Base-by-base conservation (phyloP, 495 filamentous ascomycete genomes). In the Xylaria intraflava region DNA sequence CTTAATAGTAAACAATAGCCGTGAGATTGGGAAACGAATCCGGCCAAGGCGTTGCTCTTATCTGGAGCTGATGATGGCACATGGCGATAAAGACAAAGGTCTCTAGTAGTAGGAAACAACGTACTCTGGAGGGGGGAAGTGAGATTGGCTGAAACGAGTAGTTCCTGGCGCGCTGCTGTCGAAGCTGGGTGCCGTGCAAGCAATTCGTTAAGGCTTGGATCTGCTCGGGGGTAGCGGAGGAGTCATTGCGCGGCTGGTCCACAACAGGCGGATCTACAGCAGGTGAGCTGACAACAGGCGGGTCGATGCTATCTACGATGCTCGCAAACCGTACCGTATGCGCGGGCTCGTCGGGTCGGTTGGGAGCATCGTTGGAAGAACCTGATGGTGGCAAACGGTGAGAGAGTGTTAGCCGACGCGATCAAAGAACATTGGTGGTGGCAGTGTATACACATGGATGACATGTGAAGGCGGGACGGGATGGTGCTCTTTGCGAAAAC, bases 141-240 rank as follows among this genome's bases (percentile, higher is more conserved):
- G 90, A 95, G 38, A 94, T 79, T 22, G 90, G 84, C 59, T 95
- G 90, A 66, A 90, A 95, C 5, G 82, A 82, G 66, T 88, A 95
- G 60, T 89, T 86, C 56, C 83, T 86, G 70, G 91, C 81, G n/a
- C 90, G 83, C 24, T 81, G 78, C 61, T 87, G 83, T 67, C 95
- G 90, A 53, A 93, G 74, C 62, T 84, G 81, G 17, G 86, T 79
- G 53, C 81, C 80, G 56, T 88, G 84, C 43, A 95, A 68, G 41
- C 78, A 82, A 52, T 81, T 76, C n/a, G 87, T 82, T 35, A 95
- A 69, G 60, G 82, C 84, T 43, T 83, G 80, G 51, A 95, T 70
- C 52, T 88, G 78, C 33, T 88, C 82, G 56, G 81, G 65, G 27
- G 77, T 81, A 43, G 82, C 76, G 33, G 71, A 71, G 51, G 48